These are phyloP conservation scores for Metarhizium robertsii DNA, from an alignment of 2,329 filamentous ascomycete genomes.

Conservation along the genomic window DNA sequence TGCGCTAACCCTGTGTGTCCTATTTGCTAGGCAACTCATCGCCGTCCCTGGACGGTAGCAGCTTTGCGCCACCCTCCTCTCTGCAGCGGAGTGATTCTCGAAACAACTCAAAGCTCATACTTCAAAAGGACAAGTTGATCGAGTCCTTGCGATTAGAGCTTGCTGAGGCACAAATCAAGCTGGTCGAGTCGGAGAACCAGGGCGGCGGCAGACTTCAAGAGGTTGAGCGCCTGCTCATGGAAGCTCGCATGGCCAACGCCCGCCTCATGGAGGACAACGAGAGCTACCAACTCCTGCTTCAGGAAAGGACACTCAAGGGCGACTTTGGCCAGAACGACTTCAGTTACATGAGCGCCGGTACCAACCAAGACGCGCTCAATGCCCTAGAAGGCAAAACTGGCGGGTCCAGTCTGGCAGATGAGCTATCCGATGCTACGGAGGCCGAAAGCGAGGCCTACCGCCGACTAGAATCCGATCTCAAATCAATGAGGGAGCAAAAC, in stretches of 20 bases:
- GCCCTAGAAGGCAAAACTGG: slow-evolving; percentile 49
- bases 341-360: slow-evolving; percentile 51
- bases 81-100: slow-evolving; percentile 80
- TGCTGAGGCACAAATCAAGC: slow-evolving; percentile 89
- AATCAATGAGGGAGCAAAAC: slow-evolving; percentile 81
- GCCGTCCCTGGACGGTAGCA: slow-evolving; percentile 61
- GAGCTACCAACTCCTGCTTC: slow-evolving; percentile 89
- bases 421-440: slow-evolving; percentile 63
- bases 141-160: slow-evolving; percentile 86
- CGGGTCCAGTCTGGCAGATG: slow-evolving; percentile 68
- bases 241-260: slow-evolving; percentile 91
- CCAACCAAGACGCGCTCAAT: slow-evolving; percentile 55
- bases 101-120: slow-evolving; percentile 79
- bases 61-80: slow-evolving; percentile 80
- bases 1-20: slow-evolving; percentile 10
- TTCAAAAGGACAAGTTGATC: slow-evolving; percentile 95
- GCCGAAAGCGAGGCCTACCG: slow-evolving; percentile 53
- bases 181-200: slow-evolving; percentile 88
- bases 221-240: slow-evolving; percentile 82
- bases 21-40: slow-evolving; percentile 41
- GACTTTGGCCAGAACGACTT: slow-evolving; percentile 82
- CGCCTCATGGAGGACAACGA: slow-evolving; percentile 97
- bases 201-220: slow-evolving; percentile 81
- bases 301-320: slow-evolving; percentile 90
- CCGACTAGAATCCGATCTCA: slow-evolving; percentile 69